Base-by-base conservation (phyloP, 2,329 filamentous ascomycete genomes). In the Neopestalotiopsis sp. region DNA sequence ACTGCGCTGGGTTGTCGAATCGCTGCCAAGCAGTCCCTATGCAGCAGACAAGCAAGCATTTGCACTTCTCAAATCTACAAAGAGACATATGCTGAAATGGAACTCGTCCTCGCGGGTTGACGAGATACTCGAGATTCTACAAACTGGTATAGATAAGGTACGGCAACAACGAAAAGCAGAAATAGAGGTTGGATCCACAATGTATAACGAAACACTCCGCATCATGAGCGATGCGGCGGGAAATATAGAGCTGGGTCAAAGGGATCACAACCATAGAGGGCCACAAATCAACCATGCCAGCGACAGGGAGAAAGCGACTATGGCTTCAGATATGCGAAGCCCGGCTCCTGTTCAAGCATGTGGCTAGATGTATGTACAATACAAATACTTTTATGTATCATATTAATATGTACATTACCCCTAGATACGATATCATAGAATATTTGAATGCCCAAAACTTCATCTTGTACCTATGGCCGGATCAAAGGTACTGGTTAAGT, bases 141-240 rank as follows among this genome's bases (percentile, higher is more conserved):
- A 72, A 42, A 40, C 67, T 7, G 74, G 70, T 9, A 70, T 75
- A 61, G 65, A 57, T 12, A 30, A 13, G 4, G 68, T 64, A 32
- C 49, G 20, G 14, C 56, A 59, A 30, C 67, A 58, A n/a, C 74
- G 77, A 32, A 61, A 17, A 12, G 40, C 72, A 40, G 65, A 57
- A 34, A 70, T 67, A 20, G 67, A 9, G 34, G 67, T 72, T 42
- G 73, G 72, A 20, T 65, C 68, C 6, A 66, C 56, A n/a, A 75
- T 78, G 45, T 72, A 71, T 5, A 34, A 71, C 10, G 72, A 76
- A 69, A 72, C 73, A 10, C 68, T 78, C 17, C 70, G 68, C 28
- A 77, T 79, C 45, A 72, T 78, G 66, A 67, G 73, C 3, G 70
- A 75, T 32, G 77, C 76, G 34, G 65, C 61, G 17, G 66, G 30